These are phyloP conservation scores for Eimeria falciformis DNA, from an alignment of 169 alveolate species.

Conservation along the genomic window DNA sequence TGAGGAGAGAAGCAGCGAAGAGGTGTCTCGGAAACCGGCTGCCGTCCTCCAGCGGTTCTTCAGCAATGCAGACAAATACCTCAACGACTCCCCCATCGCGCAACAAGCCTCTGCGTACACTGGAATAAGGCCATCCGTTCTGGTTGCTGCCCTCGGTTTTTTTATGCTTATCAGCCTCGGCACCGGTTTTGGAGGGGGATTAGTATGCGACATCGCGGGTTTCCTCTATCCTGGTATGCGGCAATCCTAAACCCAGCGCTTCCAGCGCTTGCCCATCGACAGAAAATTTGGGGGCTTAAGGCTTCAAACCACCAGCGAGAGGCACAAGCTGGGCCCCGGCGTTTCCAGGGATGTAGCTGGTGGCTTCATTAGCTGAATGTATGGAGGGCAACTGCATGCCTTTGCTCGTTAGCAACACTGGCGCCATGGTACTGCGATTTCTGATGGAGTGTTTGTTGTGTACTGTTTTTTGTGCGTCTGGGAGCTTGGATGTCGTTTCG, in stretches of 20 bases:
- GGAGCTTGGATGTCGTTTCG: conserved; percentile 90
- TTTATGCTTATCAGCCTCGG: conserved; percentile 22
- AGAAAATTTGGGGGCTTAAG: too few species aligned
- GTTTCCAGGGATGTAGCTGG: background rate
- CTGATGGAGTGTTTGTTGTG: background rate
- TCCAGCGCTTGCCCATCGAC: too few species aligned
- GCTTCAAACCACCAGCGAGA: too few species aligned
- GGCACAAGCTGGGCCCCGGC: background rate
- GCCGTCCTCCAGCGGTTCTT: background rate
- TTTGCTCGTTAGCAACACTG: too few species aligned
- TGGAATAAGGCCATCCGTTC: conserved; percentile 31
- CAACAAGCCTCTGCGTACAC: background rate
- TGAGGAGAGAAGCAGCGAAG: background rate
- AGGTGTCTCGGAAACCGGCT: background rate
- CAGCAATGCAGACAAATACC: background rate
- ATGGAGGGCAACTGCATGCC: too few species aligned
- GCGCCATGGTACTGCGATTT: too few species aligned
- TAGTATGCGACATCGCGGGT: conserved; percentile 39
- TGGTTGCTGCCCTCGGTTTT: background rate
- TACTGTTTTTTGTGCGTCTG: conserved; percentile 66
- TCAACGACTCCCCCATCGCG: background rate
- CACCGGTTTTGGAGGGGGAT: conserved; percentile 52
- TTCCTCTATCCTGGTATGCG: conserved; percentile 52
- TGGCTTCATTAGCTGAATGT: too few species aligned
- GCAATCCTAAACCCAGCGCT: too few species aligned